A percentile compares a stretch with the other conserved stretches of the same genome.
phyloP scores from a whole-genome alignment of 345 rosid genomes.

The Iberis pinnata region DNA sequence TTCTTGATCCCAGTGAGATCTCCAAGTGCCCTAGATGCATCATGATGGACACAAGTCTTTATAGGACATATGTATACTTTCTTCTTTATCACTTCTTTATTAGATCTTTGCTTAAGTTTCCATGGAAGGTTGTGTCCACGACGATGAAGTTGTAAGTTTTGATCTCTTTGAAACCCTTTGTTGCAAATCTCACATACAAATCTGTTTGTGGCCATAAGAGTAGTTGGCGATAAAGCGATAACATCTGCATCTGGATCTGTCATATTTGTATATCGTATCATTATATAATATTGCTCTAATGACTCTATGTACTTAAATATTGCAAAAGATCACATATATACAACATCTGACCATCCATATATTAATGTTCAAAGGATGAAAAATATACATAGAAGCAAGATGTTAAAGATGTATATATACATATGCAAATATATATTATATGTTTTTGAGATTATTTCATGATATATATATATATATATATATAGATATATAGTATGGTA shows the following conservation, averaged over 20 bases:
- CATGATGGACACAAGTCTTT: conserved; percentile 84
- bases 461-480: background rate
- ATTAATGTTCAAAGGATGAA: background rate
- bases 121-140: conserved; percentile 97
- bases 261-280: background rate
- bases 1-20: conserved; percentile 94
- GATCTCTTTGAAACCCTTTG: conserved; percentile 96
- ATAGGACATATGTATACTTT: conserved; percentile 93
- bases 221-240: conserved; percentile 79
- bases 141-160: conserved; percentile 88
- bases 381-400: conserved; percentile 5
- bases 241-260: conserved; percentile 98
- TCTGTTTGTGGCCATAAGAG: conserved; percentile 91
- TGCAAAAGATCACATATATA: too few relatives aligned
- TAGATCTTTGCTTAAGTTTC: conserved; percentile 76
- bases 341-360: too few relatives aligned
- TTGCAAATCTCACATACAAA: conserved; percentile 92
- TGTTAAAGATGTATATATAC: background rate
- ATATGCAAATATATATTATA: too few relatives aligned
- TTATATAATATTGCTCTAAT: too few relatives aligned
- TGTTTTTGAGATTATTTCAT: too few relatives aligned
- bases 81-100: conserved; percentile 54
- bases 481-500: background rate
- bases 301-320: too few relatives aligned
- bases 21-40: conserved; percentile 81